These are phyloP conservation scores for Didymellaceae sp. DNA, from an alignment of 2,329 filamentous ascomycete species.

Conservation along the genomic window DNA sequence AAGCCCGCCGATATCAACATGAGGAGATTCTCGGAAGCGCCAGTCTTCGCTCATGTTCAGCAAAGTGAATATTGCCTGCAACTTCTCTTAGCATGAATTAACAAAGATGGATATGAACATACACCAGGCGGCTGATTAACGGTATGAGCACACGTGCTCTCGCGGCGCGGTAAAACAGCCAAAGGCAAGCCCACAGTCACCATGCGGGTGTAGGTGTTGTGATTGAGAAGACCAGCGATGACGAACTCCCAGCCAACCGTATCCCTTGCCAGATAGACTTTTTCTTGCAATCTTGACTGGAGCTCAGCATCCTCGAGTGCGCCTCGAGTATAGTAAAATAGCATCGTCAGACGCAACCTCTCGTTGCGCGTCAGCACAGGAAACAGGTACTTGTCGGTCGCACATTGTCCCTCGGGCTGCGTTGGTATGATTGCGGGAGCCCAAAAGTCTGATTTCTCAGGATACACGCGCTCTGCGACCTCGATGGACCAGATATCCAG, in stretches of 20 bases:
- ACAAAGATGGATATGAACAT: conserved; percentile 18
- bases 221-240: conserved; percentile 54
- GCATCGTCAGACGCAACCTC: conserved; percentile 46
- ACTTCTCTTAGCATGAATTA: conserved; percentile 1
- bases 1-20: conserved; percentile 51
- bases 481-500: conserved; percentile 26
- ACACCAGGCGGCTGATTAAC: conserved; percentile 46
- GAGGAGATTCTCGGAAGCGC: conserved; percentile 52
- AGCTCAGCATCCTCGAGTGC: conserved; percentile 51
- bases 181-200: conserved; percentile 53
- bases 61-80: conserved; percentile 50
- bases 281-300: conserved; percentile 52
- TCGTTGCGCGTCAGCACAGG: conserved; percentile 48
- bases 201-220: conserved; percentile 53
- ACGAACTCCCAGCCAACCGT: conserved; percentile 56
- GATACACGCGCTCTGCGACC: conserved; percentile 25
- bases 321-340: conserved; percentile 55
- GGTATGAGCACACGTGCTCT: conserved; percentile 56
- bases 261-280: conserved; percentile 51
- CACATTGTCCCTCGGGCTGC: conserved; percentile 21
- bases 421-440: conserved; percentile 26
- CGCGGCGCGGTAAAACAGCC: conserved; percentile 53
- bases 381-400: conserved; percentile 42
- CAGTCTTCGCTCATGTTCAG: conserved; percentile 54
- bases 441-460: conserved; percentile 20